A percentile compares a stretch with the other conserved stretches of the same genome.
These are phyloP conservation scores for Cadophora sp. DNA, from an alignment of 2,329 filamentous ascomycete species.

Conservation along the genomic window DNA sequence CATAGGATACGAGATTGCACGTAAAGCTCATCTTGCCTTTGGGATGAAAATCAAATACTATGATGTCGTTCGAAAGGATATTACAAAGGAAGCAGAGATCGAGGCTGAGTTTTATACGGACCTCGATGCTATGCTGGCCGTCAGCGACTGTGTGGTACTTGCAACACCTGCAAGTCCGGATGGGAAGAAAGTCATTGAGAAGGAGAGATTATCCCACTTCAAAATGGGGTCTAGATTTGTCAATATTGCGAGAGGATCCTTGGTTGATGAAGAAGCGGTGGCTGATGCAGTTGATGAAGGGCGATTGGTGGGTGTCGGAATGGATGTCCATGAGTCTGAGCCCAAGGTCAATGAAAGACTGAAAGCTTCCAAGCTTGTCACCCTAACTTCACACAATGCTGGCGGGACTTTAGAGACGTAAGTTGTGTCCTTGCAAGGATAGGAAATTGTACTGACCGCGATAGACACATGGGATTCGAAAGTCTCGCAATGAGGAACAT, in stretches of 20 bases:
- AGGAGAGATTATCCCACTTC: conserved; percentile 55
- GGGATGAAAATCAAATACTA: conserved; percentile 72
- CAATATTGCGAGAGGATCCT: conserved; percentile 68
- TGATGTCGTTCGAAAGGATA: conserved; percentile 58
- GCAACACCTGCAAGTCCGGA: conserved; percentile 61
- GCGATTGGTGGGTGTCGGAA: conserved; percentile 57
- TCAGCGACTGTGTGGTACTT: conserved; percentile 66
- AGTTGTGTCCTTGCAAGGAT: conserved; percentile 13
- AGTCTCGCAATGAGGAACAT: conserved; percentile 71
- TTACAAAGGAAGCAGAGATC: conserved; percentile 44
- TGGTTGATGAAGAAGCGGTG: conserved; percentile 71
- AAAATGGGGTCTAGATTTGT: conserved; percentile 64
- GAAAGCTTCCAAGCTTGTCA: conserved; percentile 44
- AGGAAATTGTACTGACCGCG: neutral
- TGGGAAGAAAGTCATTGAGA: conserved; percentile 56
- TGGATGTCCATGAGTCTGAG: conserved; percentile 71
- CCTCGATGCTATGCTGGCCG: conserved; percentile 58
- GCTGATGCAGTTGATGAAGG: conserved; percentile 62
- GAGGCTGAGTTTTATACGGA: conserved; percentile 59
- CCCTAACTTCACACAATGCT: conserved; percentile 72
- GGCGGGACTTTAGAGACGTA: conserved; percentile 69
- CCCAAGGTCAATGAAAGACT: conserved; percentile 48
- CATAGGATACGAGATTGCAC: conserved; percentile 66
- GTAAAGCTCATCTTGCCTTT: conserved; percentile 63
- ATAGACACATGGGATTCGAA: conserved; percentile 63